phyloP scores from a whole-genome alignment of 352 stramenopile genomes.

The Globisporangium cederbergense region DNA sequence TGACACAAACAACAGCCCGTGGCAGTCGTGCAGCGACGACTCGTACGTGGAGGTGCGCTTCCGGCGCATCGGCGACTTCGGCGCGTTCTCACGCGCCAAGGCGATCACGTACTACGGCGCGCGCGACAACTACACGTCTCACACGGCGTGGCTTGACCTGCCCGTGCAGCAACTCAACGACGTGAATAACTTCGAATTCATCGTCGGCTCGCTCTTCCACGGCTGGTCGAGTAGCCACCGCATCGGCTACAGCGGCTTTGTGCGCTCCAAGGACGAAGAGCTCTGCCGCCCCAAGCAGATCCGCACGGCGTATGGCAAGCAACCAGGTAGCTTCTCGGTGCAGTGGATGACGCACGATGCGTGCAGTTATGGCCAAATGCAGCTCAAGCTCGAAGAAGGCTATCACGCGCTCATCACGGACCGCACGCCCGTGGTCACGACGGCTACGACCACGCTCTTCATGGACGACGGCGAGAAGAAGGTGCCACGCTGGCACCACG shows the following conservation, averaged over 20 bases:
- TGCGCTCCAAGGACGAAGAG: conserved; percentile 37
- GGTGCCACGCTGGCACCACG: conserved; percentile 61
- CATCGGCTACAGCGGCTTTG: conserved; percentile 47
- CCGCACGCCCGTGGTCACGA: conserved; percentile 34
- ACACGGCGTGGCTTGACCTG: conserved; percentile 63
- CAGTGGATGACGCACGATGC: conserved; percentile 77
- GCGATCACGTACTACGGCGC: conserved; percentile 55
- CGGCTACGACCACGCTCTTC: conserved; percentile 60
- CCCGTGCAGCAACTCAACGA: conserved; percentile 9
- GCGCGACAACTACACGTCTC: conserved; percentile 54
- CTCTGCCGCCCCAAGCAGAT: conserved; percentile 75
- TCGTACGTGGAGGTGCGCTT: conserved; percentile 55
- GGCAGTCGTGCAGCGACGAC: conserved; percentile 71
- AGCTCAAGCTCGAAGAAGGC: conserved; percentile 57
- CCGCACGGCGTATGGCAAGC: conserved; percentile 69
- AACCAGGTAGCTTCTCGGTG: conserved; percentile 56
- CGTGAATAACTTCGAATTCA: conserved; percentile 49
- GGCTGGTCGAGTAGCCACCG: conserved; percentile 72
- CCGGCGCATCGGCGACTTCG: conserved; percentile 31
- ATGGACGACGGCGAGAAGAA: conserved; percentile 59
- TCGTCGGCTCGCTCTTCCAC: conserved; percentile 75
- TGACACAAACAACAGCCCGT: conserved; percentile 34
- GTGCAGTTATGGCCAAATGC: conserved; percentile 37
- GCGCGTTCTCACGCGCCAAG: conserved; percentile 34
- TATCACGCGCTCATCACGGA: conserved; percentile 47